Evolutionary conservation across 495 filamentous ascomycete genomes (phyloP), one percentile per base, ranked within the genome.

Genomic region (Cercophora sp.): DNA sequence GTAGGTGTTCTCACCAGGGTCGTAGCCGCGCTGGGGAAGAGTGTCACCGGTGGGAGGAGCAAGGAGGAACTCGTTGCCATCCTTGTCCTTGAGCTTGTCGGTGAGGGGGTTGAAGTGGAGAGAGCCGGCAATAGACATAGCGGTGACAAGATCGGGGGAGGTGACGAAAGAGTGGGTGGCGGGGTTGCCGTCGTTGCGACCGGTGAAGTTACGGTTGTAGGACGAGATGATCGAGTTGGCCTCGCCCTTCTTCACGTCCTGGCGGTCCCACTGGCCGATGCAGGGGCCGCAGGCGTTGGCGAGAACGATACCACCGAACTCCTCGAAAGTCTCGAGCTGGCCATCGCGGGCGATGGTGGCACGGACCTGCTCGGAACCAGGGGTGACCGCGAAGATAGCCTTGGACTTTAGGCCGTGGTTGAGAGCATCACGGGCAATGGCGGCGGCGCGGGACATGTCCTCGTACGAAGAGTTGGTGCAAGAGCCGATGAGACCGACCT

Each of bases 391-490:
- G 79, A 97, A 97, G 62, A 88, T 75, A 63, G 89, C 79, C 82
- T 96, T 96, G 59, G 94, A 81, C 80, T 96, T 96, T 66, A 97
- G 55, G 57, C 93, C 94, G 68, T 96, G 92, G 75, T 91, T 72
- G 52, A 96, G 80, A 60, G 94, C 94, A 71, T 99, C 90, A 52
- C 85, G 88, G 44, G 92, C 94, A 69, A 99, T 97, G 27, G 91
- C 89, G 48, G 93, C 93, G 64, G 84, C 88, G 57, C 94, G 89
- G 61, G 85, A 88, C 93, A 99, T 97, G 66, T 99, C 93, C 78
- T 99, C 94, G 71, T 99, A 99, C 23, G 91, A 96, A 36, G 90
- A 96, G 83, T 99, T 99, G 61, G 93, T 99, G 87, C 93, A 99
- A 67, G 93, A 97, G 51, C 93, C 93, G 64, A 99, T 92, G 42